A percentile compares a stretch with the other conserved stretches of the same genome.
phyloP scores from a whole-genome alignment of 2,329 filamentous ascomycete genomes.

The Xylaria sp. region DNA sequence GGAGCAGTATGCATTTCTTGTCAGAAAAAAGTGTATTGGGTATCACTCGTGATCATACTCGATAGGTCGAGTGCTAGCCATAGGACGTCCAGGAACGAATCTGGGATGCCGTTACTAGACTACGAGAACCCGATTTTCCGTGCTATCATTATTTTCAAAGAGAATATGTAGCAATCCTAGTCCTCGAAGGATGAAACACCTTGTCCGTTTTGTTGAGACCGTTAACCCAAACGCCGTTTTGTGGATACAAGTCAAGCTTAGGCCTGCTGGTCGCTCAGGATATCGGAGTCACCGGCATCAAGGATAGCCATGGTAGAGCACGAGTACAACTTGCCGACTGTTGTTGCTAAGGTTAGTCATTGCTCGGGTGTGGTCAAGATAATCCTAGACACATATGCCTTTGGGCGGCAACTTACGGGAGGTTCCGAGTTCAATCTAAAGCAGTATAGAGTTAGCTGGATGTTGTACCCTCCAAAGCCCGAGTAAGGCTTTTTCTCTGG shows the following conservation, averaged over 20 bases:
- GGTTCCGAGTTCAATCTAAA: conserved; percentile 94
- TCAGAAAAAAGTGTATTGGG: conserved; percentile 34
- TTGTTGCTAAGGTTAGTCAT: conserved; percentile 20
- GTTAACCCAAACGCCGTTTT: conserved; percentile 40
- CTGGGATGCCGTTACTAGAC: conserved; percentile 18
- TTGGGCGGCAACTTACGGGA: conserved; percentile 24
- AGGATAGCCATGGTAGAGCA: conserved; percentile 97
- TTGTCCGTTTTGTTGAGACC: conserved; percentile 37
- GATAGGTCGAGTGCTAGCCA: conserved; percentile 22
- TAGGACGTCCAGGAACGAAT: conserved; percentile 13
- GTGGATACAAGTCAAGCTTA: conserved; percentile 49
- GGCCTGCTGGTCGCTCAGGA: conserved; percentile 77
- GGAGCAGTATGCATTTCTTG: background rate
- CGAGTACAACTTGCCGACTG: conserved; percentile 98
- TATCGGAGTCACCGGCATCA: conserved; percentile 98
- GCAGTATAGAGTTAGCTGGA: conserved; percentile 58
- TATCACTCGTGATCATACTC: conserved; percentile 39
- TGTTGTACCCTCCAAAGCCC: conserved; percentile 86
- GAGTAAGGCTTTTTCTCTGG: conserved; percentile 87
- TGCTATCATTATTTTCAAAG: conserved; percentile 23
- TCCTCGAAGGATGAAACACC: conserved; percentile 25
- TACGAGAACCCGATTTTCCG: conserved; percentile 22
- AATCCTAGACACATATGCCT: background rate
- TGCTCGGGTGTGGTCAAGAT: background rate
- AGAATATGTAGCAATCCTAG: conserved; percentile 16